Conservation (phyloP, 768 basidiomycete species). For the Podaxis carcinomalis region DNA sequence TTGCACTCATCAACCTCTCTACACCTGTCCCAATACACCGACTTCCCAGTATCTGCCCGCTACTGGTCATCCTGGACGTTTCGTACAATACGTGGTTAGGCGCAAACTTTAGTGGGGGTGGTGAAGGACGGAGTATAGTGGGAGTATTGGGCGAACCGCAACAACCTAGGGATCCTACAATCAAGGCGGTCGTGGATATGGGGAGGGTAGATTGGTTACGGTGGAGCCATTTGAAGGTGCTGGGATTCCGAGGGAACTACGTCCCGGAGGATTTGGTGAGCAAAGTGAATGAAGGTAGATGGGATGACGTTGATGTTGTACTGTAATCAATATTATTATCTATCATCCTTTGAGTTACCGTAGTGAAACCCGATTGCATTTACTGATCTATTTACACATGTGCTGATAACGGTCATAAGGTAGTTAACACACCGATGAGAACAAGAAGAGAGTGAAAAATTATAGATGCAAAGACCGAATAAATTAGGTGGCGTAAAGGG, state of each 20-base stretch:
- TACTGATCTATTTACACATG: neutral
- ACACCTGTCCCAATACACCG: conserved; percentile 48
- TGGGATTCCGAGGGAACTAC: conserved; percentile 55
- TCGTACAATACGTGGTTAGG: conserved; percentile 57
- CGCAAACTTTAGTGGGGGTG: neutral
- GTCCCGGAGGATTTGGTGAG: conserved; percentile 36
- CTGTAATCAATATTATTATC: conserved; percentile 18
- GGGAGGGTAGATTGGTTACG: conserved; percentile 55
- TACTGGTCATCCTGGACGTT: conserved; percentile 60
- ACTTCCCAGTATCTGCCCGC: conserved; percentile 54
- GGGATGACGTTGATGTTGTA: conserved; percentile 59
- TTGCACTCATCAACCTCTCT: conserved; percentile 53
- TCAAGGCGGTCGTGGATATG: conserved; percentile 31
- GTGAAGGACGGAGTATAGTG: neutral
- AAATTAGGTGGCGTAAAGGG: neutral
- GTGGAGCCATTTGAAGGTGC: conserved; percentile 46
- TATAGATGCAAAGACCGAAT: neutral
- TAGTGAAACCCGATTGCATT: neutral
- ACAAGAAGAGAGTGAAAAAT: neutral
- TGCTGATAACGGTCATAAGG: neutral
- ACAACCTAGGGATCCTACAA: conserved; percentile 13
- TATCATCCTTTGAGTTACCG: too few relatives aligned
- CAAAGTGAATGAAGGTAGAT: conserved; percentile 55
- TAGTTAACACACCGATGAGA: neutral
- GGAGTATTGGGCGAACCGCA: conserved; percentile 4